Percentiles rank a stretch among this genome's conserved stretches.
These are phyloP conservation scores for Globisporangium paddicum DNA, from an alignment of 352 stramenopile species.

Conservation along the genomic window DNA sequence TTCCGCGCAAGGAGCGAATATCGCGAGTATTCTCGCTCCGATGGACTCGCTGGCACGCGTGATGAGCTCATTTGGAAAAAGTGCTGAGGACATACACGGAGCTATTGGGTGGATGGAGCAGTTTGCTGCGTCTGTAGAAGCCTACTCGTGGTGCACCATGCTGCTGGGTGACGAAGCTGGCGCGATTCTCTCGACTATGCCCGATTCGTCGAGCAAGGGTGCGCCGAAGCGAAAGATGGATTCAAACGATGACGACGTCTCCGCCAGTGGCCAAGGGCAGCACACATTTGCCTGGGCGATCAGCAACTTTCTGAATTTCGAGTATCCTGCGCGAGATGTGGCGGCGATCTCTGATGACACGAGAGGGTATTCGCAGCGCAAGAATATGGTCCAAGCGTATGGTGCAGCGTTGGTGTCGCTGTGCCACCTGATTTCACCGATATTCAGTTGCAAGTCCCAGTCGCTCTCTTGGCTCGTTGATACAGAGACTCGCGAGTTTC, in stretches of 20 bases:
- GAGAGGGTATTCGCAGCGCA: neutral
- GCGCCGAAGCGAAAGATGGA: slow-evolving; percentile 31
- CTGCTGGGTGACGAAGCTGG: slow-evolving; percentile 33
- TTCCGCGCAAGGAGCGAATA: slow-evolving; percentile 2
- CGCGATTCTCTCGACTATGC: slow-evolving; percentile 12
- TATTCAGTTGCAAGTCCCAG: neutral
- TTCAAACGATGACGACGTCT: neutral
- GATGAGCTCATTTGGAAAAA: neutral
- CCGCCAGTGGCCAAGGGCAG: slow-evolving; percentile 1
- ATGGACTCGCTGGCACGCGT: slow-evolving; percentile 33
- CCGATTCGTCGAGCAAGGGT: slow-evolving; percentile 5
- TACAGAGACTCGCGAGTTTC: neutral
- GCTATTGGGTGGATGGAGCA: slow-evolving; percentile 59
- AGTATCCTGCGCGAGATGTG: slow-evolving; percentile 7
- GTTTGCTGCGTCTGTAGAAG: slow-evolving; percentile 52
- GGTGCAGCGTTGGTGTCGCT: slow-evolving; percentile 8
- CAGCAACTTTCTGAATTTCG: slow-evolving; percentile 24
- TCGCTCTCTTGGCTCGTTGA: slow-evolving; percentile 13
- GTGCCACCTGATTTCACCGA: slow-evolving; percentile 5
- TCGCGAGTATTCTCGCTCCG: slow-evolving; percentile 40
- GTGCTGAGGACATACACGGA: slow-evolving; percentile 10
- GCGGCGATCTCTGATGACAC: neutral
- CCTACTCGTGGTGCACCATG: slow-evolving; percentile 45
- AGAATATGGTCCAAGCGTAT: slow-evolving; percentile 13
- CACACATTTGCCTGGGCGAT: slow-evolving; percentile 33